A percentile compares a stretch with the other conserved stretches of the same genome.
Conservation (phyloP, 371 early-diverging fungal species). For the Circinella umbellata region DNA sequence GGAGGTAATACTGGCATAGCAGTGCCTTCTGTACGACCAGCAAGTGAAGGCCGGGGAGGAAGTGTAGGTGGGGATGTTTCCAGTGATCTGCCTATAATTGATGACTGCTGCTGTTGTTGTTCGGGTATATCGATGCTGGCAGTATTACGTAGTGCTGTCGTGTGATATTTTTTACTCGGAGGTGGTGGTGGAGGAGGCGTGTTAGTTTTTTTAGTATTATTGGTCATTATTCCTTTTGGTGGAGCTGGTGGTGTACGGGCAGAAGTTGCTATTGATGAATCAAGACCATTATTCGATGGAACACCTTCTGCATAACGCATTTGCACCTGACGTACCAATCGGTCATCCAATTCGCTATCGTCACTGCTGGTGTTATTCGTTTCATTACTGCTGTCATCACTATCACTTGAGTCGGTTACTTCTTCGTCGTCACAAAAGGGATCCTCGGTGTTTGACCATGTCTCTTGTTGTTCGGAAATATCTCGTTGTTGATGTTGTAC, state of each 20-base stretch:
- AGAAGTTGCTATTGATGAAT: not conserved
- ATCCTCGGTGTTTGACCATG: slow-evolving; percentile 9
- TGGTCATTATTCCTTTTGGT: slow-evolving; percentile 10
- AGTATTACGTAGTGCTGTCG: slow-evolving; percentile 25
- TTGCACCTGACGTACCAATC: slow-evolving; percentile 16
- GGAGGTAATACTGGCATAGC: slow-evolving; percentile 42
- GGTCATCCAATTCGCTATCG: slow-evolving; percentile 16
- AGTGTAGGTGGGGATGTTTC: slow-evolving; percentile 15
- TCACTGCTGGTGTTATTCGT: slow-evolving; percentile 13
- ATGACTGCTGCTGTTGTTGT: not conserved
- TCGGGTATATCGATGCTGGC: slow-evolving; percentile 6
- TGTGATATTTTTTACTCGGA: slow-evolving; percentile 47
- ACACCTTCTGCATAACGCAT: slow-evolving; percentile 14
- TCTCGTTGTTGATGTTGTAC: not conserved
- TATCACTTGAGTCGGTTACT: slow-evolving; percentile 12
- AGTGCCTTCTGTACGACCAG: slow-evolving; percentile 10
- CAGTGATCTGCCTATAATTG: not conserved
- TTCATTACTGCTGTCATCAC: slow-evolving; percentile 11
- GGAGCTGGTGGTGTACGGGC: slow-evolving; percentile 14
- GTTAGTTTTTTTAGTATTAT: slow-evolving; percentile 11
- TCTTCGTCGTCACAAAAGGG: slow-evolving; percentile 30
- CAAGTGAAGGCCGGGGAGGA: slow-evolving; percentile 21
- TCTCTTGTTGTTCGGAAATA: slow-evolving; percentile 3
- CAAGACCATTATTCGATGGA: not conserved
- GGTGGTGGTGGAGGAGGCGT: slow-evolving; percentile 49